phyloP scores from a whole-genome alignment of 179 eudicot genomes.

The Vitellaria paradoxa region DNA sequence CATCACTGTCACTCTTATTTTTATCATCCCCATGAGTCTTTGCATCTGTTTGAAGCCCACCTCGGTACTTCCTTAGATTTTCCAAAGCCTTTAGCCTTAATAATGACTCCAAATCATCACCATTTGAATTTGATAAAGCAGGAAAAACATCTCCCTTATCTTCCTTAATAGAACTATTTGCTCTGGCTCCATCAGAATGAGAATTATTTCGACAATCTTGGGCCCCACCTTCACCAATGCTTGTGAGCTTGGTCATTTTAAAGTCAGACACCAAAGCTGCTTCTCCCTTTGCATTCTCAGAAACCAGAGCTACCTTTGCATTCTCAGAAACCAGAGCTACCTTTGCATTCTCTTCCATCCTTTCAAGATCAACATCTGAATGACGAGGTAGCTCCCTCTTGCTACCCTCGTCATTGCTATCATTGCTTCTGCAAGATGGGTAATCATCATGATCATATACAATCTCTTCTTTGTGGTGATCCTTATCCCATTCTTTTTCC shows the following conservation, averaged over 20 bases:
- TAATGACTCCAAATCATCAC: slow-evolving; percentile 57
- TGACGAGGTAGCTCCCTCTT: slow-evolving; percentile 33
- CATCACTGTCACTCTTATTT: slow-evolving; percentile 20
- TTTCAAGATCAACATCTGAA: slow-evolving; percentile 22
- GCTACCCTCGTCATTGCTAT: slow-evolving; percentile 51
- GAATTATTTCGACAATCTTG: slow-evolving; percentile 18
- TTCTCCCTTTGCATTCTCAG: too few relatives aligned
- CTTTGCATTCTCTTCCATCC: slow-evolving; percentile 24
- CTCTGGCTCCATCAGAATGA: slow-evolving; percentile 8
- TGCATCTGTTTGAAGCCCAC: slow-evolving; percentile 26
- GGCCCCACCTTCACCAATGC: slow-evolving; percentile 13
- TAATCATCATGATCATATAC: slow-evolving; percentile 60
- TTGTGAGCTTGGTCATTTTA: slow-evolving; percentile 11
- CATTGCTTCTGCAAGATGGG: slow-evolving; percentile 63
- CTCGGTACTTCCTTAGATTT: slow-evolving; percentile 65
- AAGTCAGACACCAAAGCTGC: slow-evolving; percentile 1
- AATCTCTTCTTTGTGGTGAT: slow-evolving; percentile 64
- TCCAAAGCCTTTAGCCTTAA: slow-evolving; percentile 86
- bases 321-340: too few relatives aligned
- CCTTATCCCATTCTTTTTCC: slow-evolving; percentile 31
- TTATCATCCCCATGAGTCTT: slow-evolving; percentile 24
- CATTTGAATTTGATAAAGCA: slow-evolving; percentile 26
- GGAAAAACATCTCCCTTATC: slow-evolving; percentile 22
- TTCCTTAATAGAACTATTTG: slow-evolving; percentile 16
- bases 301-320: too few relatives aligned